Percentiles rank a stretch among this genome's conserved stretches.
Conservation (phyloP, 257 asterid species). For the Solanum gandarillasii region DNA sequence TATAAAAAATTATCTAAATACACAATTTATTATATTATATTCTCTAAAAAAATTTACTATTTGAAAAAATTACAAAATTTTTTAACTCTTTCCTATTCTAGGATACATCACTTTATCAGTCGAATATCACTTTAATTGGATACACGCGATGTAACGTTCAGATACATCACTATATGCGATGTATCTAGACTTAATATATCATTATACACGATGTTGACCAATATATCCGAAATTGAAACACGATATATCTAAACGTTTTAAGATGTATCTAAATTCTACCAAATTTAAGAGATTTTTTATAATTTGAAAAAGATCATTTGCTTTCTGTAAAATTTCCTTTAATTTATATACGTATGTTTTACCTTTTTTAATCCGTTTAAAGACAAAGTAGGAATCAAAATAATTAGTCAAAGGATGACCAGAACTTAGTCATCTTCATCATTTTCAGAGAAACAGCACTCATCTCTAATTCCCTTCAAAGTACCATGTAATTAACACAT, state of each 20-base stretch:
- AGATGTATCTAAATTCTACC: too few species aligned
- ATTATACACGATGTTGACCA: too few species aligned
- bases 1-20: too few species aligned
- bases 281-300: background rate
- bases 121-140: too few species aligned
- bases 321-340: background rate
- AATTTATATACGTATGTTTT: background rate
- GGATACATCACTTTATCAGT: too few species aligned
- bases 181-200: too few species aligned
- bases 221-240: rapidly evolving
- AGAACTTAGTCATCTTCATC: background rate
- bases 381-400: background rate
- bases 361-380: background rate
- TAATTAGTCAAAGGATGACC: background rate
- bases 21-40: too few species aligned
- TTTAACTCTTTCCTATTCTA: rapidly evolving
- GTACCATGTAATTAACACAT: background rate
- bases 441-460: background rate
- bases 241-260: rapidly evolving
- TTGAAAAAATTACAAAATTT: too few species aligned
- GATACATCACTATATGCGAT: too few species aligned
- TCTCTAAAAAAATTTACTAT: too few species aligned
- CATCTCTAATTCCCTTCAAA: background rate
- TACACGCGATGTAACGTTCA: too few species aligned
- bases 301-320: too few species aligned